Percentiles rank a stretch among this genome's conserved stretches.
phyloP scores from a whole-genome alignment of 1,284 basidiomycete species.

The Trichosporon sp. region DNA sequence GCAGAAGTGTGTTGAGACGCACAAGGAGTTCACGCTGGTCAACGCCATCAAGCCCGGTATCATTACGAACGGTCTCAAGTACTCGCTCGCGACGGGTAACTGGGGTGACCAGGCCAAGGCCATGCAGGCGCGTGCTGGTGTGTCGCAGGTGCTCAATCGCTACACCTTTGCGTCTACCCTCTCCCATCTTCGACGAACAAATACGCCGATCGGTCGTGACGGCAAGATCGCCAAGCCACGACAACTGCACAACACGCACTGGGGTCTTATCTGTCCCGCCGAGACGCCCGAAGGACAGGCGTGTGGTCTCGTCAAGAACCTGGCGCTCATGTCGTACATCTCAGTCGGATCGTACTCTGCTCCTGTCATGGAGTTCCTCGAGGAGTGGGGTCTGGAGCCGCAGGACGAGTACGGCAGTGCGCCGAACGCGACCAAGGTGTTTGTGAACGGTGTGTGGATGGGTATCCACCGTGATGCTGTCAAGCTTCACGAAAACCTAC shows the following conservation, averaged over 20 bases:
- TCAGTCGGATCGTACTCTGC: conserved; percentile 95
- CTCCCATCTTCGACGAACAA: conserved; percentile 95
- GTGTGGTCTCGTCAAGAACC: conserved; percentile 97
- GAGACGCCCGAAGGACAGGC: conserved; percentile 99
- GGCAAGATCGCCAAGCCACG: conserved; percentile 99
- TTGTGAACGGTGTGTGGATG: conserved; percentile 99
- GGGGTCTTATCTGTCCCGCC: conserved; percentile 99
- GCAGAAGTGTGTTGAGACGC: conserved; percentile 97
- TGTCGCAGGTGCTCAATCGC: conserved; percentile 96
- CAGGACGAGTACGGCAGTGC: conserved; percentile 84
- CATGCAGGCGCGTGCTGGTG: conserved; percentile 95
- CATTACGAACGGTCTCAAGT: conserved; percentile 96
- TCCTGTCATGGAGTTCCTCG: conserved; percentile 96
- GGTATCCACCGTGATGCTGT: conserved; percentile 96
- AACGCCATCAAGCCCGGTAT: conserved; percentile 92
- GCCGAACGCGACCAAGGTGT: conserved; percentile 86
- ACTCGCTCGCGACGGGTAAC: conserved; percentile 96
- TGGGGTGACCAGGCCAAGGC: conserved; percentile 99
- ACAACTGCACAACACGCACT: conserved; percentile 98
- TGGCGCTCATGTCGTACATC: conserved; percentile 95
- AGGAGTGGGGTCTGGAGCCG: conserved; percentile 95
- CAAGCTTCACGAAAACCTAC: conserved; percentile 85
- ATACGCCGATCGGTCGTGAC: conserved; percentile 96
- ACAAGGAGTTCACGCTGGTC: conserved; percentile 90
- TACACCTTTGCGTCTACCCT: conserved; percentile 98